These are phyloP conservation scores for Butyriboletus loyo DNA, from an alignment of 768 basidiomycete species.

Conservation along the genomic window DNA sequence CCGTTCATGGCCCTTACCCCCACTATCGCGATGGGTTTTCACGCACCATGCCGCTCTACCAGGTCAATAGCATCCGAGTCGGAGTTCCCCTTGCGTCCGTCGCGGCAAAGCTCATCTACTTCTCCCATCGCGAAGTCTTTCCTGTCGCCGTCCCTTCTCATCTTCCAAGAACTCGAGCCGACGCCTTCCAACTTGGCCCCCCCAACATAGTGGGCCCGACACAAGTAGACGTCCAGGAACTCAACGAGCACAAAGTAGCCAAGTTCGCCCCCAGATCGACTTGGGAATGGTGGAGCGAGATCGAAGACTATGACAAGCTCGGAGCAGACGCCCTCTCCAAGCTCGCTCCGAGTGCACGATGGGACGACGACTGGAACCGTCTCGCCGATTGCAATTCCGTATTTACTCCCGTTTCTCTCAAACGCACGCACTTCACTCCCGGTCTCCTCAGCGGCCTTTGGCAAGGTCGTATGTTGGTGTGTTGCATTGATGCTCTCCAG, in stretches of 20 bases:
- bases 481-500: constrained; percentile 20
- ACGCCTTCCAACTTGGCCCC: constrained; percentile 25
- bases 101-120: constrained; percentile 63
- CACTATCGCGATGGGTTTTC: constrained; percentile 40
- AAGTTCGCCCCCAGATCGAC: constrained; percentile 19
- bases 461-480: constrained; percentile 61
- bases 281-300: constrained; percentile 24
- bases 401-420: constrained; percentile 25
- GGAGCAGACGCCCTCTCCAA: constrained; percentile 23
- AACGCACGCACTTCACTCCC: constrained; percentile 41
- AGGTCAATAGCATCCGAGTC: constrained; percentile 26
- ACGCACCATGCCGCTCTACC: constrained; percentile 27
- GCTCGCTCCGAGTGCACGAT: constrained; percentile 39
- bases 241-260: constrained; percentile 46
- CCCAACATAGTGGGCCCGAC: constrained; percentile 41
- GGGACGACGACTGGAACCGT: constrained; percentile 61
- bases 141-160: constrained; percentile 43
- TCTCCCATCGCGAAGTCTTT: constrained; percentile 51
- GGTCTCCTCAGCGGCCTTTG: constrained; percentile 56
- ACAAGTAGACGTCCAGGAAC: constrained; percentile 56
- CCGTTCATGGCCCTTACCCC: constrained; percentile 47
- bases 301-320: constrained; percentile 19
- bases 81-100: constrained; percentile 46
- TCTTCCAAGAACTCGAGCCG: constrained; percentile 31
- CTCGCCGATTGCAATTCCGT: constrained; percentile 45